A percentile compares a stretch with the other conserved stretches of the same genome.
These are phyloP conservation scores for Periconia digitata DNA, from an alignment of 2,329 filamentous ascomycete species.

Conservation along the genomic window DNA sequence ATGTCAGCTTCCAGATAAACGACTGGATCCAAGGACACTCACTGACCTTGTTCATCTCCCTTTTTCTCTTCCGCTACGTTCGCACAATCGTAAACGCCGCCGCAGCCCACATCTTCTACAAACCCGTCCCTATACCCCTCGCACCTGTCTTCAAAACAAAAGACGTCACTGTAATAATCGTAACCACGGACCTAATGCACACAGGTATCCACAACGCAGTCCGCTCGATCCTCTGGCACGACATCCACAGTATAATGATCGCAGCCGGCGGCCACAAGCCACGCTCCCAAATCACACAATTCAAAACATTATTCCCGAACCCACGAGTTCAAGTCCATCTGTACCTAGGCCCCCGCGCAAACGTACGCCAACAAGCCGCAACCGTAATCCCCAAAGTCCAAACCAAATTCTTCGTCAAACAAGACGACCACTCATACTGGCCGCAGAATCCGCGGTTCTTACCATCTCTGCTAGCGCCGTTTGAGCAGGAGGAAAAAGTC, in stretches of 20 bases:
- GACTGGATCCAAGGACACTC: neutral
- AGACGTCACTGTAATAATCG: conserved; percentile 56
- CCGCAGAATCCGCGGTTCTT: conserved; percentile 43
- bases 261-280: conserved; percentile 42
- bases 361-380: conserved; percentile 55
- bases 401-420: conserved; percentile 50
- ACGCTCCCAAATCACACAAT: conserved; percentile 23
- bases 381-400: conserved; percentile 41
- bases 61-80: conserved; percentile 51
- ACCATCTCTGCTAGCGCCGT: conserved; percentile 44
- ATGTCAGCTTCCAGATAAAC: neutral
- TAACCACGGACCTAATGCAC: conserved; percentile 52
- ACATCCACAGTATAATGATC: conserved; percentile 50
- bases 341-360: conserved; percentile 24
- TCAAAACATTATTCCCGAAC: conserved; percentile 41
- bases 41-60: conserved; percentile 5
- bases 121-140: conserved; percentile 26
- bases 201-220: conserved; percentile 49
- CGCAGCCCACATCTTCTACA: conserved; percentile 44
- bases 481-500: conserved; percentile 11
- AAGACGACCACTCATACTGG: conserved; percentile 60
- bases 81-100: conserved; percentile 50
- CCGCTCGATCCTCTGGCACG: conserved; percentile 43
- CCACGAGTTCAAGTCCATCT: conserved; percentile 18
- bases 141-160: conserved; percentile 35